Conservation (phyloP, 129 eudicot species). For the Calendula officinalis region DNA sequence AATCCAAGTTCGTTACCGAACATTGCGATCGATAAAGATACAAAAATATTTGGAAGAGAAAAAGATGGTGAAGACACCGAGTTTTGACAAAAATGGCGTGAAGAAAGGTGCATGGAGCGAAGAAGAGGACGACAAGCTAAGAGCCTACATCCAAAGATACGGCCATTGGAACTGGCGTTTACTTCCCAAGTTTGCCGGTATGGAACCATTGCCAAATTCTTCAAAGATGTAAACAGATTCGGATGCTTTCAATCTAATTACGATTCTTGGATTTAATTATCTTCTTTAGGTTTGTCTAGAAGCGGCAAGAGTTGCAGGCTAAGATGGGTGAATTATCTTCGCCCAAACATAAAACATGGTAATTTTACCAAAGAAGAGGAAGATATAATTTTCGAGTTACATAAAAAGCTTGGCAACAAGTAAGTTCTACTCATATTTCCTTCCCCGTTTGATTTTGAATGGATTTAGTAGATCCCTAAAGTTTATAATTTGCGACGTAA, state of each 20-base stretch:
- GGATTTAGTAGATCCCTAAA: not conserved
- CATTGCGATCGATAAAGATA: not conserved
- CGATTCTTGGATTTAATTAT: conserved; percentile 15
- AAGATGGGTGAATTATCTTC: conserved; percentile 43
- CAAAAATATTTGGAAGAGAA: not conserved
- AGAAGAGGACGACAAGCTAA: conserved; percentile 62
- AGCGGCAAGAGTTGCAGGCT: conserved; percentile 44
- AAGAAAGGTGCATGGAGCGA: conserved; percentile 68
- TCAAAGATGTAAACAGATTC: not conserved
- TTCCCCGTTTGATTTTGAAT: not conserved
- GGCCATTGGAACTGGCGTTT: conserved; percentile 76
- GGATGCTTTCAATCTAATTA: not conserved
- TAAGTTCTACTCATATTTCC: not conserved
- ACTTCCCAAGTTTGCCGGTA: conserved; percentile 68
- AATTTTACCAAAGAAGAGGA: conserved; percentile 39
- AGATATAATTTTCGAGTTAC: conserved; percentile 33
- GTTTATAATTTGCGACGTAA: not conserved
- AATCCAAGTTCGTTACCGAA: conserved; percentile 8
- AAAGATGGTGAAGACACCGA: conserved; percentile 52
- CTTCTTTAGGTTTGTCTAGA: conserved; percentile 33
- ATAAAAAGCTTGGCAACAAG: conserved; percentile 41
- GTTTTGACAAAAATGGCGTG: conserved; percentile 45
- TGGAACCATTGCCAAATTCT: not conserved
- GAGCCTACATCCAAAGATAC: conserved; percentile 45
- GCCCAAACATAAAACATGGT: conserved; percentile 39